Evolutionary conservation across 306 rosid genomes (phyloP), one percentile per base, ranked within the genome.

Genomic region (Sophora flavescens): DNA sequence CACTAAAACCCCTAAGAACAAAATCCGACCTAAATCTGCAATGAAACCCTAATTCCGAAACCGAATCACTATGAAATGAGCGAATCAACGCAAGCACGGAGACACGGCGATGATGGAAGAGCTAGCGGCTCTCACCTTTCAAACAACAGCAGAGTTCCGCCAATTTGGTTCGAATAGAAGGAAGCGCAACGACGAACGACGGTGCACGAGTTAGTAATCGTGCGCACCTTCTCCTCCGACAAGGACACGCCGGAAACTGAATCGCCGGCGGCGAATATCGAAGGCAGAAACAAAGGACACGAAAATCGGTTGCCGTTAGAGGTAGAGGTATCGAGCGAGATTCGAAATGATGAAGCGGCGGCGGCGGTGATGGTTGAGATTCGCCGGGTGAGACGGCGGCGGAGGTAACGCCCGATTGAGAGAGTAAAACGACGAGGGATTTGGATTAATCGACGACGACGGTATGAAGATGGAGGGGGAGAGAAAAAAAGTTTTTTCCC

Each of bases 1-100:
- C 70, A 79, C 92, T 85, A 86, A 89, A 94, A 88, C 86, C 96
- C 88, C 87, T 47, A 72, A 67, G 52, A 47, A 69, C 79, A 72
- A 58, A 59, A 26, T 9, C 10, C 6, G 72, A 82, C 82, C 82
- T 53, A 86, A 92, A 91, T 90, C 91, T 51, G 63, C 38, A 82
- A 74, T 82, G 81, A 16, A 51, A 86, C 78, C 83, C 84, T 81
- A 48, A 75, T 81, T 83, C 84, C 53, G 75, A 62, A 60, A 69
- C 6, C 80, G 48, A 77, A 84, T 76, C 61, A 80, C 84, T 69
- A 64, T 47, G 48, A 76, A 70, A 85, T 50, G 75, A 88, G 76
- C 81, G 66, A 91, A 85, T 90, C 86, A 70, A 61, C 3, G 1
- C 32, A 42, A 51, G 63, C 48, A 64, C 6, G 32, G 68, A 62